These are phyloP conservation scores for Bacterosira constricta DNA, from an alignment of 108 stramenopile species.

Conservation along the genomic window DNA sequence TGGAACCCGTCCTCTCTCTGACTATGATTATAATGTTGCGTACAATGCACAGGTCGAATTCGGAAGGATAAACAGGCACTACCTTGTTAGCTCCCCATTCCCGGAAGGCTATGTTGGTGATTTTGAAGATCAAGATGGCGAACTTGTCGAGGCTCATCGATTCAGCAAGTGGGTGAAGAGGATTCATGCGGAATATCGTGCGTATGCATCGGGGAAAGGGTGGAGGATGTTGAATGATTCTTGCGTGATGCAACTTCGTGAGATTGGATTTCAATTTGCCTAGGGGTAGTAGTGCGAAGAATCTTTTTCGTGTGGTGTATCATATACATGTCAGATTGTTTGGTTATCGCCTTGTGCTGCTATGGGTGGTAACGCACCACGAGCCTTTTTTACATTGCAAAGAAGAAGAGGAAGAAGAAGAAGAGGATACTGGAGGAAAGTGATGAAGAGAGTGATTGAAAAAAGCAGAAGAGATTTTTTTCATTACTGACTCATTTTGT, in stretches of 20 bases:
- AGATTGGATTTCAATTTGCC: conserved; percentile 24
- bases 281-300: not conserved
- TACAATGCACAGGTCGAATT: conserved; percentile 14
- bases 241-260: conserved; percentile 15
- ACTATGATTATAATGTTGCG: too few relatives aligned
- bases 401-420: too few relatives aligned
- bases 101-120: not conserved
- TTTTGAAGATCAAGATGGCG: not conserved
- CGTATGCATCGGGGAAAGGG: conserved; percentile 12
- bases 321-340: too few relatives aligned
- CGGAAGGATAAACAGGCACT: conserved; percentile 16
- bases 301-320: not conserved
- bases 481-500: too few relatives aligned
- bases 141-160: conserved; percentile 13
- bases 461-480: too few relatives aligned
- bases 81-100: conserved; percentile 9
- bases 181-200: conserved; percentile 17
- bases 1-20: too few relatives aligned
- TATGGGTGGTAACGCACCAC: too few relatives aligned
- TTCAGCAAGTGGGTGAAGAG: conserved; percentile 27
- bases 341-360: too few relatives aligned
- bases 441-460: too few relatives aligned
- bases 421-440: too few relatives aligned
- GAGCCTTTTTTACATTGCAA: too few relatives aligned
- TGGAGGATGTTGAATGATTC: conserved; percentile 18